Evolutionary conservation across 179 eudicot species (phyloP), one percentile per base, ranked within the genome.

Genomic region (Camellia oleifera): DNA sequence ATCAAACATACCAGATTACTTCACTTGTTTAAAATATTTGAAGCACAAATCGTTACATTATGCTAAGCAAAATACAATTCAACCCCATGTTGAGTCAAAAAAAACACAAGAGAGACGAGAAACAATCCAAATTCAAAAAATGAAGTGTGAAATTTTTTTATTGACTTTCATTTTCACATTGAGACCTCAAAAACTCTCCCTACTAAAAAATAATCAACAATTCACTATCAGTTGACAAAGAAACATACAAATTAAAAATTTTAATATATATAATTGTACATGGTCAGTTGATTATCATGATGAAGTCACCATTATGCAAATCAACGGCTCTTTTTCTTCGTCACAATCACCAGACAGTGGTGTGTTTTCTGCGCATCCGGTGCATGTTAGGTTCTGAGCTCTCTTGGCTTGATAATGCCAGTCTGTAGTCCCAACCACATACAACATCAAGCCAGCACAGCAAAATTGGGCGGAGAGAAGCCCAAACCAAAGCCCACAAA

Each of bases 401-500:
- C 87, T 84, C 52, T 46, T 69, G 3, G 97, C 93, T 80, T 93
- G 88, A 72, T 70, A 26, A 48, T 87, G 81, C 97, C 97, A 93
- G 48, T 92, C 88, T 0, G 97, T 93, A 42, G 95, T 82, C 88
- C 93, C 93, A 1, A 93, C 97, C 73, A 91, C 94, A 86, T 82
- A 88, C 77, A 93, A 79, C 93, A 93, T 88, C 53, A 93, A 75
- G 85, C 96, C 97, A 69, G 93, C 97, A 83, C 98, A 94, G 54
- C 97, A 89, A 8, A 90, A 83, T 60, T 94, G 98, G 89, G 97
- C 97, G 20, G 93, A 53, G 2, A 94, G 77, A 42, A 94, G 86
- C 80, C 98, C 98, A 65, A 92, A 23, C 98, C 98, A 94, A 53
- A 94, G 88, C 92, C 98, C 98, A 68, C 80, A 42, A 76, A 94